Conservation (phyloP, 257 asterid genomes). For the Solanum megistacrolobum region DNA sequence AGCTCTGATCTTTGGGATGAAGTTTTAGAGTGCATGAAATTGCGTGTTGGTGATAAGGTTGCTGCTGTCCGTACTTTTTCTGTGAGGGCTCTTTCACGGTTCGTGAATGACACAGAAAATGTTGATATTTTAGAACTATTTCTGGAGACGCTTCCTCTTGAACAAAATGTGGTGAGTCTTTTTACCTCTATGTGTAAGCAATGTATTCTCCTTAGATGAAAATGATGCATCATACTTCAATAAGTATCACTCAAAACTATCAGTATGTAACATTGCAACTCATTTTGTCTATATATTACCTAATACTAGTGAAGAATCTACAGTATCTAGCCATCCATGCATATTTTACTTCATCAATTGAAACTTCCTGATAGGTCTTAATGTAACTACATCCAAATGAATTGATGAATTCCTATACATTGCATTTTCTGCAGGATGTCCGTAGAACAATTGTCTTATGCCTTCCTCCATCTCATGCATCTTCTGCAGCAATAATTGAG, state of each 20-base stretch:
- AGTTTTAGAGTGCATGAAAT: constrained; percentile 70
- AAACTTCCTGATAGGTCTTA: neutral
- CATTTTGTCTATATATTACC: neutral
- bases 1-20: constrained; percentile 88
- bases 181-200: neutral
- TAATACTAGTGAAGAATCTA: neutral
- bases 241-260: neutral
- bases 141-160: constrained; percentile 58
- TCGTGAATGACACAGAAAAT: constrained; percentile 67
- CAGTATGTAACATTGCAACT: neutral
- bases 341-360: neutral
- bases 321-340: neutral
- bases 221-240: neutral
- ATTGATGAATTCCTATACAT: neutral
- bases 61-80: constrained; percentile 74
- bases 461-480: constrained; percentile 71
- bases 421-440: constrained; percentile 54
- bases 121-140: constrained; percentile 66
- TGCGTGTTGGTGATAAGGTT: constrained; percentile 67
- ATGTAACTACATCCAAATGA: neutral
- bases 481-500: constrained; percentile 55
- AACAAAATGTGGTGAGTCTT: constrained; percentile 60
- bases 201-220: neutral
- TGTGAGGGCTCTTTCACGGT: constrained; percentile 85
- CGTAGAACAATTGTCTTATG: constrained; percentile 76